Base-by-base conservation (phyloP, 2,329 filamentous ascomycete genomes). In the Sporothrix dimorphospora region DNA sequence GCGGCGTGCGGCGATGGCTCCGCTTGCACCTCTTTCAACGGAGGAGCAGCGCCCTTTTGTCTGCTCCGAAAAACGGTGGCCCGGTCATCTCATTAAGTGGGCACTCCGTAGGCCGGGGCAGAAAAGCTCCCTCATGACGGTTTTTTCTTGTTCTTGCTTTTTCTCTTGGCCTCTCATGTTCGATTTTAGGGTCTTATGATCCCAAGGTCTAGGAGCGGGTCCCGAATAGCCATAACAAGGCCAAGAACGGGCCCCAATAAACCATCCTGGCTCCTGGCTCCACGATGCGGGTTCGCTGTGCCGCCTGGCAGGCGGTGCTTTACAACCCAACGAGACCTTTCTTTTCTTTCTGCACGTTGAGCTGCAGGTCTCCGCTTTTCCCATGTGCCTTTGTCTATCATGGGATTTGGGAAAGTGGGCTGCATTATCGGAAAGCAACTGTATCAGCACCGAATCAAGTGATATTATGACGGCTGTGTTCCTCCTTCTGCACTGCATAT, bases 11-110 rank as follows among this genome's bases (percentile, higher is more conserved):
- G 59, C 21, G n/a, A 8, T 38, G n/a, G 21, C 63, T 49, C 59
- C 59, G 55, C 9, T 40, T 34, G 12, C 51, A 21, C n/a, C 59
- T 40, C 19, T 12, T 40, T 65, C 40, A 14, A 14, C 51, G 51
- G 51, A 27, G 51, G n/a, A 14, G 24, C n/a, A 4, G 6, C 21
- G 19, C 42, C 12, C 19, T 27, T n/a, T 19, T 5, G 12, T 21
- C 16, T 47, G 24, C 34, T 70, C 68, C 68, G 68, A 70, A 70
- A 69, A 59, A 34, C 53, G 68, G 68, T 57, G 40, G 38, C 21
- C 24, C 45, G 45, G 45, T 38, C 45, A 9, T 34, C 19, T 66
- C 40, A 30, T 19, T 30, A 30, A 30, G 61, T 66, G 63, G 63
- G 9, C 4, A 49, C 40, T 30, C 63, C 63, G 63, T 66, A 21